Conservation (phyloP, 2,329 filamentous ascomycete species). For the Penicillium paneum region DNA sequence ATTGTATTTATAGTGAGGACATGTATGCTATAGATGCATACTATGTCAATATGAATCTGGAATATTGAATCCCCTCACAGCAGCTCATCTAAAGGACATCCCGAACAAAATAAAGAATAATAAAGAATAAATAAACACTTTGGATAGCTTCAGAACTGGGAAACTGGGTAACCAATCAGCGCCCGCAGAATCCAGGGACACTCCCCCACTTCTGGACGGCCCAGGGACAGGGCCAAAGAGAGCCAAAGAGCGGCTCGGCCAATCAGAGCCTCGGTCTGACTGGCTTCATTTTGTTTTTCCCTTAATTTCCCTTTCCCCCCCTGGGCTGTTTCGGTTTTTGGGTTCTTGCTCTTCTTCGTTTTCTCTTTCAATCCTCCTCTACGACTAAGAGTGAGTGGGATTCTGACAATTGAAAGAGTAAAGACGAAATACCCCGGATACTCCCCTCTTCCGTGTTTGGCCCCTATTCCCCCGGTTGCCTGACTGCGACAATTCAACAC, state of each 20-base stretch:
- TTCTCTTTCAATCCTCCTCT: conserved; percentile 2
- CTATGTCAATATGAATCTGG: not conserved
- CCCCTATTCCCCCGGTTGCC: conserved; percentile 10
- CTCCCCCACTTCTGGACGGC: not conserved
- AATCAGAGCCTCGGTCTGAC: conserved; percentile 5
- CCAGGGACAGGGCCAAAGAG: not conserved
- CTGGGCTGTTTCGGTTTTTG: not conserved
- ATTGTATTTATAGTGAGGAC: not conserved
- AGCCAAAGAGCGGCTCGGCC: conserved; percentile 9
- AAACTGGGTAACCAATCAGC: conserved; percentile 1
- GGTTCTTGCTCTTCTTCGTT: not conserved
- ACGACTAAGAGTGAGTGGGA: not conserved
- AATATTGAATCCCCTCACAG: not conserved
- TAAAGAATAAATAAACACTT: not conserved
- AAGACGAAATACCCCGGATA: not conserved
- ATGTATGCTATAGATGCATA: not conserved
- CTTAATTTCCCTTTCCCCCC: not conserved
- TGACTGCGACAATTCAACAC: conserved; percentile 4
- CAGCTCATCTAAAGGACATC: not conserved
- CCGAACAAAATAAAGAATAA: not conserved
- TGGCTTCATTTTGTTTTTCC: conserved; percentile 12
- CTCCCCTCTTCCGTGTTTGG: not conserved
- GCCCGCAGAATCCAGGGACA: not conserved
- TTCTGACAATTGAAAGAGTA: not conserved
- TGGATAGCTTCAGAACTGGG: not conserved